Conservation (phyloP, 202 grass and related monocot genomes). For the Thinopyrum obtusiflorum region DNA sequence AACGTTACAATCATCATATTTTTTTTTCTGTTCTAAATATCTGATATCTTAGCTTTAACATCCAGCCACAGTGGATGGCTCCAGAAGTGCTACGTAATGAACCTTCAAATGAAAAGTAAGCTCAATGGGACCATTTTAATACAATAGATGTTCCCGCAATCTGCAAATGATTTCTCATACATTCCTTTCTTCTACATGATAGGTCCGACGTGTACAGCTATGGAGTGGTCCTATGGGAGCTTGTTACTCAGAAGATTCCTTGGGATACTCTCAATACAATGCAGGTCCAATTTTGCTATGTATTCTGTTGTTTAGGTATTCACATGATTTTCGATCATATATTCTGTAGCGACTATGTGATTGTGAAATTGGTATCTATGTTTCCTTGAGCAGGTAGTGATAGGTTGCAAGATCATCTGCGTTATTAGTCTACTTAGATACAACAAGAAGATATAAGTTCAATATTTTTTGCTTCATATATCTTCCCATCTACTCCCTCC, state of each 20-base stretch:
- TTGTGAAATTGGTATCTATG: conserved; percentile 1
- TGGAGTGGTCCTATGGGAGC: conserved; percentile 90
- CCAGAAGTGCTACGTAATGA: conserved; percentile 91
- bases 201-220: conserved; percentile 96
- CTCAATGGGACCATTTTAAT: not conserved
- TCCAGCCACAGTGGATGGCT: conserved; percentile 99
- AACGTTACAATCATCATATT: not conserved
- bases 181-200: conserved; percentile 28
- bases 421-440: not conserved
- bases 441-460: not conserved
- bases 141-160: not conserved
- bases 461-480: conserved; percentile 4
- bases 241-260: conserved; percentile 87
- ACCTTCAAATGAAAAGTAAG: conserved; percentile 94
- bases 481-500: not conserved
- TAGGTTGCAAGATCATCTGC: not conserved
- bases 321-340: not conserved
- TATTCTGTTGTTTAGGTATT: not conserved
- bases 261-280: conserved; percentile 97
- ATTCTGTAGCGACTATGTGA: not conserved
- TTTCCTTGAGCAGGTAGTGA: not conserved
- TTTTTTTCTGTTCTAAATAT: conserved; percentile 20
- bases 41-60: conserved; percentile 21
- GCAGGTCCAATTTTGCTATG: conserved; percentile 48
- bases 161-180: not conserved